Base-by-base conservation (phyloP, 768 basidiomycete species). In the Termitomyces sp. region DNA sequence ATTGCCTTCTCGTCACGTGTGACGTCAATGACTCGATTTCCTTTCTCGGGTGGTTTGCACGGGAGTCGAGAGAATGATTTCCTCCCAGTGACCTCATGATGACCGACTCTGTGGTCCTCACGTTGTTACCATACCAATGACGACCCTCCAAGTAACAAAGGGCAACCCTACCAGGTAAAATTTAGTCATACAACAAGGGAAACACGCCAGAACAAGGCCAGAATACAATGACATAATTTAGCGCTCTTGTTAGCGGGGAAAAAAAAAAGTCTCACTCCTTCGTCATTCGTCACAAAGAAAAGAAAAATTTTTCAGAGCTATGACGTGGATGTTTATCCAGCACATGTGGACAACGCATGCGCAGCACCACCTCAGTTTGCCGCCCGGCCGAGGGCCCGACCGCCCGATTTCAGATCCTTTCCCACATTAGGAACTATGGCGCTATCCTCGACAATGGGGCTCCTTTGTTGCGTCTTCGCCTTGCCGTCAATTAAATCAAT, bases 21-120 rank as follows among this genome's bases (percentile, higher is more conserved):
- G 52, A 58, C 41, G 55, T 58, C 57, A 55, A 31, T 58, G 58
- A 59, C 53, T 58, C 58, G 46, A 16, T 58, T 58, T 58, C 58
- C 58, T 44, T 58, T 41, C 34, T 24, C 2, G 22, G 50, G 34
- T 20, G 20, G 13, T 51, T 37, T 33, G 45, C 51, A 42, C 37
- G 37, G 37, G 27, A 36, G 18, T 36, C 31, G 11, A 24, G 0
- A 42, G 31, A 24, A 36, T 58, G n/a, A n/a, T 54, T 50, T 49
- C 56, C 44, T 44, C 42, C 55, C 36, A 37, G 44, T 37, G 22
- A 27, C 20, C 31, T 54, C 52, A 42, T 53, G 0, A 52, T 51
- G 50, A 36, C 49, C 31, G 33, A 20, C 33, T 16, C 13, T 36
- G 27, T 4, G 27, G 46, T 16, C 6, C 45, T 8, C 27, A 27